Conservation (phyloP, 306 rosid genomes). For the Purshia tridentata region DNA sequence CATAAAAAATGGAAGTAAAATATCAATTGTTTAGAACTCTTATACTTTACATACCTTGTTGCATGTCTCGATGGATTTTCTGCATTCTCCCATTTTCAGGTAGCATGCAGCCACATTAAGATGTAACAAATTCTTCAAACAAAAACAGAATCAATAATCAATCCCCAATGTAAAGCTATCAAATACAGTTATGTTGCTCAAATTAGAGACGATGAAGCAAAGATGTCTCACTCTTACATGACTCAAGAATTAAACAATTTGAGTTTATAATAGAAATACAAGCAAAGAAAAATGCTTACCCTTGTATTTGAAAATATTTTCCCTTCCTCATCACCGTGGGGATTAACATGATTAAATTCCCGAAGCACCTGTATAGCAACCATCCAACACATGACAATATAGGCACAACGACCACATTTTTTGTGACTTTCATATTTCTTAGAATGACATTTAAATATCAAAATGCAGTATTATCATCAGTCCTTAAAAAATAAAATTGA, state of each 20-base stretch:
- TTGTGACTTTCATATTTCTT: background rate
- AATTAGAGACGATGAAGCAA: background rate
- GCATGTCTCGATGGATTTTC: conserved; percentile 85
- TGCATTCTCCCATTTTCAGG: conserved; percentile 82
- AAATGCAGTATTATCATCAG: background rate
- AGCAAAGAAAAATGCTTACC: conserved; percentile 41
- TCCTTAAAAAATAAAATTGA: background rate
- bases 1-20: conserved; percentile 14
- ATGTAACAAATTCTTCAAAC: conserved; percentile 74
- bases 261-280: background rate
- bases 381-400: conserved; percentile 30
- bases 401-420: conserved; percentile 5
- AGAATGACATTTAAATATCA: background rate
- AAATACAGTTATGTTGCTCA: background rate
- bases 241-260: background rate
- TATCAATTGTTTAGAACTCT: background rate
- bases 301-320: conserved; percentile 73
- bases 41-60: conserved; percentile 56
- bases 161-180: conserved; percentile 14
- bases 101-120: conserved; percentile 88
- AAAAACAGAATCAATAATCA: conserved; percentile 22
- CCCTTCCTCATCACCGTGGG: conserved; percentile 96
- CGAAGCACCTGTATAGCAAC: conserved; percentile 70
- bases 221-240: background rate
- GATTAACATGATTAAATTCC: conserved; percentile 97